phyloP scores from a whole-genome alignment of 1,284 basidiomycete species.

The Lignosus rhinocerotis region DNA sequence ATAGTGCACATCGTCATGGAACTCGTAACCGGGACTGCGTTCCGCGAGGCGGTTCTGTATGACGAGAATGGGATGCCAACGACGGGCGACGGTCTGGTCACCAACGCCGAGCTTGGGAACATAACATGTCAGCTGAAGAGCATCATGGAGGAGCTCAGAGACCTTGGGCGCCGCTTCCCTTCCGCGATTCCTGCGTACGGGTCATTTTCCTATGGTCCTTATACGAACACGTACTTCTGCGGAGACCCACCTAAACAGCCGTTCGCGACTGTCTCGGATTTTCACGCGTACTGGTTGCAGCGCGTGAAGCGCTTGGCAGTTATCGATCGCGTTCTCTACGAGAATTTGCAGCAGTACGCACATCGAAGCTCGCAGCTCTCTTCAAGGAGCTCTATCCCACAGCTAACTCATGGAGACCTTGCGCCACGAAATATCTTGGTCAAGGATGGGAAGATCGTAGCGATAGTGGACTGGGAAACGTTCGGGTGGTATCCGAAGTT shows the following conservation, averaged over 20 bases:
- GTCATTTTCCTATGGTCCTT: not conserved
- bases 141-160: not conserved
- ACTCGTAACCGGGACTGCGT: not conserved
- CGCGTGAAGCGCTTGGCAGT: not conserved
- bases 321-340: not conserved
- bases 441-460: slow-evolving; percentile 10
- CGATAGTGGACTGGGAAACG: slow-evolving; percentile 25
- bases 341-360: not conserved
- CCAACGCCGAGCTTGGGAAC: not conserved
- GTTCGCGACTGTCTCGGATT: not conserved
- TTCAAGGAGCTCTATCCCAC: not conserved
- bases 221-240: not conserved
- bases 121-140: not conserved
- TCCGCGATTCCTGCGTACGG: not conserved
- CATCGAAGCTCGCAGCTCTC: not conserved
- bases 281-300: slow-evolving; percentile 1
- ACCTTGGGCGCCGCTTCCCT: slow-evolving; percentile 1
- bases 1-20: slow-evolving; percentile 2
- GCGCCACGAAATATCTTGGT: slow-evolving; percentile 17
- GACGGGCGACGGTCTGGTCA: not conserved
- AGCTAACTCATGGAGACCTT: slow-evolving; percentile 5
- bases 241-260: not conserved
- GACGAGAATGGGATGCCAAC: not conserved
- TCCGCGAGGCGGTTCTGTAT: not conserved
- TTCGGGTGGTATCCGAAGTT: slow-evolving; percentile 25